Evolutionary conservation across 140 eudicot genomes (phyloP).

Genomic region (Eryngium alpinum): DNA sequence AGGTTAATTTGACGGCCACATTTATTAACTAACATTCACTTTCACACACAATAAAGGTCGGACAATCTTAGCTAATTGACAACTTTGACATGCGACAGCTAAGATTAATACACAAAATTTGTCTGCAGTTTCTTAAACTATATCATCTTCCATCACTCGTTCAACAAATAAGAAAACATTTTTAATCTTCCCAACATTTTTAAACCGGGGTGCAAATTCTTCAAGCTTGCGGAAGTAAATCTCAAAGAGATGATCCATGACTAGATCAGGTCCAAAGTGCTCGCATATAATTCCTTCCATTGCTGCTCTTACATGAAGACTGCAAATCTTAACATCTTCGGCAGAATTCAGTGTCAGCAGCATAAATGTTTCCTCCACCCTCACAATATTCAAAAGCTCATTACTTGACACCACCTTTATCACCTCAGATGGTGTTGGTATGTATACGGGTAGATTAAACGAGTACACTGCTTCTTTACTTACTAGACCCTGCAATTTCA

Average conservation of each 20-base stretch:
- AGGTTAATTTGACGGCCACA: too few relatives aligned
- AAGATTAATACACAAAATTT: too few relatives aligned
- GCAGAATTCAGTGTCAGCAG: neutral
- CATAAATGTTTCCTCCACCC: neutral
- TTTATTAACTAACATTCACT: too few relatives aligned
- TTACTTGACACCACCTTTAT: constrained; percentile 6
- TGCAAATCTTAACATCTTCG: neutral
- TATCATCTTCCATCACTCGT: constrained; percentile 3
- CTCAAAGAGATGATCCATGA: constrained; percentile 7
- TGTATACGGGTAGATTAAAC: constrained; percentile 14
- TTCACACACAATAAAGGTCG: too few relatives aligned
- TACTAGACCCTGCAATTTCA: constrained; percentile 15
- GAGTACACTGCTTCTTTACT: neutral
- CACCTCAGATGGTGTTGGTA: constrained; percentile 17
- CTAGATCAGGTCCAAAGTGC: constrained; percentile 14
- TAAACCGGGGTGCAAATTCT: neutral
- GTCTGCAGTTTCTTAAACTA: neutral
- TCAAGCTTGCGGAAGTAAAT: constrained; percentile 10
- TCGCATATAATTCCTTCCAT: constrained; percentile 1
- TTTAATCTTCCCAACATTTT: neutral
- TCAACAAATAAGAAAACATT: neutral
- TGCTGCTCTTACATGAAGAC: neutral
- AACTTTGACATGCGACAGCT: too few relatives aligned
- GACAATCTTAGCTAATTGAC: too few relatives aligned
- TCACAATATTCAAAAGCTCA: neutral